Evolutionary conservation across 2,329 filamentous ascomycete genomes (phyloP).

Genomic region (Fusarium sp.): DNA sequence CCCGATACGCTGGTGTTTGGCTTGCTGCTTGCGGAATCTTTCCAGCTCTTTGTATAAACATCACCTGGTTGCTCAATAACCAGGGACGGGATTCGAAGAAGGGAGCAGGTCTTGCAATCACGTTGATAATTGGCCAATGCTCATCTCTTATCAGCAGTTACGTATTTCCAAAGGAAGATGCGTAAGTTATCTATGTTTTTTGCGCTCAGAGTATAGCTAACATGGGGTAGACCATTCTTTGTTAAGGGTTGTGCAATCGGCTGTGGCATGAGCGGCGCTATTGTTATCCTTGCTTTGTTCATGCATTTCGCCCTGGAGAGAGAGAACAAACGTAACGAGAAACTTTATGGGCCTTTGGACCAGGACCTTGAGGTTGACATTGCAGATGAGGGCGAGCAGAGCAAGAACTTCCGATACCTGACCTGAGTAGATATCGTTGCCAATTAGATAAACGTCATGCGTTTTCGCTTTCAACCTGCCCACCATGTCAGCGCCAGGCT

Average conservation of each 20-base stretch:
- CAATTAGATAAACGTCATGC: not conserved
- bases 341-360: conserved; percentile 1
- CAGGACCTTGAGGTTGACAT: not conserved
- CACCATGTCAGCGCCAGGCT: not conserved
- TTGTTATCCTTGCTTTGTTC: conserved; percentile 1
- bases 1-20: conserved; percentile 27
- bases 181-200: not conserved
- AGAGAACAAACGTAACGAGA: conserved; percentile 12
- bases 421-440: not conserved
- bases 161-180: conserved; percentile 25
- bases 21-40: conserved; percentile 26
- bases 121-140: conserved; percentile 22
- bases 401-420: conserved; percentile 17
- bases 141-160: conserved; percentile 32
- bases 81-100: conserved; percentile 31
- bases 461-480: not conserved
- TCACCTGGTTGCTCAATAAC: conserved; percentile 32
- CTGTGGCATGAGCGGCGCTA: conserved; percentile 9
- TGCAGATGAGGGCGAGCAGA: not conserved
- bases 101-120: conserved; percentile 17
- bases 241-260: conserved; percentile 29
- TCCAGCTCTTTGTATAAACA: conserved; percentile 10
- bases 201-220: rapidly evolving
- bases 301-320: conserved; percentile 14
- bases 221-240: conserved; percentile 5